Conservation (phyloP, 495 filamentous ascomycete species). For the Echria macrotheca region DNA sequence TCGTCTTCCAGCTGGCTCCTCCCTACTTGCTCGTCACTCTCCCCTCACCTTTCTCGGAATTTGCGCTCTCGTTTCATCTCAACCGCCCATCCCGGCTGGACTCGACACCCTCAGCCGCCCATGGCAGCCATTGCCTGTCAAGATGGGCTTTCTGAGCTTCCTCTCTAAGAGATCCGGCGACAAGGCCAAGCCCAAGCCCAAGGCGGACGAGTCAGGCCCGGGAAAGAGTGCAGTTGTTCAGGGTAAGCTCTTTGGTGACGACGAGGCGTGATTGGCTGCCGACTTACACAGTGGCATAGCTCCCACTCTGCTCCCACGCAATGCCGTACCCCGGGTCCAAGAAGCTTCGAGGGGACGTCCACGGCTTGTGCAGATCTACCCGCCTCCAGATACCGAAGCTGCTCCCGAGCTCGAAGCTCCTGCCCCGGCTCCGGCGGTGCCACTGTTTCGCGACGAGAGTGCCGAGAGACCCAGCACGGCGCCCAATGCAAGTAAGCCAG, state of each 20-base stretch:
- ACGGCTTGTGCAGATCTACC: too few relatives aligned
- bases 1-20: background rate
- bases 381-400: too few relatives aligned
- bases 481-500: conserved; percentile 17
- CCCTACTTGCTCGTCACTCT: background rate
- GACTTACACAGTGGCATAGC: conserved; percentile 26
- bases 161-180: conserved; percentile 28
- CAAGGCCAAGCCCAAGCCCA: conserved; percentile 24
- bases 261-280: conserved; percentile 9
- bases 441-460: conserved; percentile 21
- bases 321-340: conserved; percentile 21
- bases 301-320: conserved; percentile 27
- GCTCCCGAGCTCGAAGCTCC: conserved; percentile 14
- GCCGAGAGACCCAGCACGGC: conserved; percentile 36
- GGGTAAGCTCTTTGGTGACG: conserved; percentile 21
- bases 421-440: conserved; percentile 27
- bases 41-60: background rate
- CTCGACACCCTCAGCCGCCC: conserved; percentile 5
- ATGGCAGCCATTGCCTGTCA: conserved; percentile 21
- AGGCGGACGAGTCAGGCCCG: conserved; percentile 28
- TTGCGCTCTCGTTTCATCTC: background rate
- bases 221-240: too few relatives aligned
- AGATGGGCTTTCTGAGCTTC: conserved; percentile 42
- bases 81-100: background rate
- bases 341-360: conserved; percentile 25